phyloP scores from a whole-genome alignment of 176 grass and related monocot species.

The Oryza rufipogon region DNA sequence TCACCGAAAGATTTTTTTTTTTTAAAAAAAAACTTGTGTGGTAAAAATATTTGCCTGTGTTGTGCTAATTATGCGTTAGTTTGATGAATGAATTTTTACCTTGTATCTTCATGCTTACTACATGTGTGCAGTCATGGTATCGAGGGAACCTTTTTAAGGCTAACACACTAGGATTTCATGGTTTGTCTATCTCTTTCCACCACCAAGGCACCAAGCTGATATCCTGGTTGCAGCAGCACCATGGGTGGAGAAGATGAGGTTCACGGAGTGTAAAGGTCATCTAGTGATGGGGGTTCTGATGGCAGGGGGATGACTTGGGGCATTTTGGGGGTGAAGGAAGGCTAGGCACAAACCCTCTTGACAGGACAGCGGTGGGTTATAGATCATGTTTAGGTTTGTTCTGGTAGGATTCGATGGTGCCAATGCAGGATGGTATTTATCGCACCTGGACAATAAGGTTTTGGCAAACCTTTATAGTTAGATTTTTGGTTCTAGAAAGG shows the following conservation, averaged over 20 bases:
- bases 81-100: not conserved
- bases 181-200: not conserved
- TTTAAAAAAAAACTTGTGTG: too few species aligned
- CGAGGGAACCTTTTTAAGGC: not conserved
- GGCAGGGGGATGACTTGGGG: not conserved
- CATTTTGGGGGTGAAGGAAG: not conserved
- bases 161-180: conserved; percentile 5
- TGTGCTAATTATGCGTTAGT: too few species aligned
- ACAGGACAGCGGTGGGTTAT: not conserved
- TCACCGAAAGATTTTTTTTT: too few species aligned
- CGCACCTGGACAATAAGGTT: not conserved
- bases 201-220: not conserved
- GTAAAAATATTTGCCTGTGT: too few species aligned
- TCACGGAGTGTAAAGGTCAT: not conserved
- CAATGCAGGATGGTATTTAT: conserved; percentile 1
- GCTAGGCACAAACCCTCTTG: not conserved
- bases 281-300: not conserved
- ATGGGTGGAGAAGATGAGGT: not conserved
- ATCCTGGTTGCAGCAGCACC: not conserved
- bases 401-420: not conserved
- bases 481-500: not conserved
- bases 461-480: not conserved
- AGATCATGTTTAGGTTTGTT: conserved; percentile 30
- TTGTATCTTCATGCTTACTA: conserved; percentile 11
- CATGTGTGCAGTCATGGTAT: not conserved